phyloP scores from a whole-genome alignment of 768 basidiomycete species.

The Kwoniella mangroviensis region DNA sequence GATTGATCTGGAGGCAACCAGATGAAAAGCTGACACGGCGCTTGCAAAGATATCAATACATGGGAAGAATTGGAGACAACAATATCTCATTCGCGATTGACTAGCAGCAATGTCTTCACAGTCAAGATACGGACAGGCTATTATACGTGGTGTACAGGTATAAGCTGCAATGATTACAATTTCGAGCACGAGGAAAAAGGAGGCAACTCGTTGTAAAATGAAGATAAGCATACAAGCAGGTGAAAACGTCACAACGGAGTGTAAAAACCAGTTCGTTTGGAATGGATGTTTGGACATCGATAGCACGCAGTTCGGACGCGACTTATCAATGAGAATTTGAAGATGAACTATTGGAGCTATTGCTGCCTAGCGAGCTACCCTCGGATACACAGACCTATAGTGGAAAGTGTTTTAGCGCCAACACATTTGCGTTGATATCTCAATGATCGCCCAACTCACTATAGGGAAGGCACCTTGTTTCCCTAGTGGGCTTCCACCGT shows the following conservation, averaged over 20 bases:
- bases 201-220: no score
- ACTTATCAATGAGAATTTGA: not conserved
- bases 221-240: no score
- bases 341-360: conserved; percentile 2
- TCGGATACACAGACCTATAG: conserved; percentile 33
- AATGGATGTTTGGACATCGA: not conserved
- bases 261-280: not conserved
- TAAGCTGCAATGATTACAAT: no score
- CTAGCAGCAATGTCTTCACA: no score
- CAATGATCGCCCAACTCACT: conserved; percentile 31
- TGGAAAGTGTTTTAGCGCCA: not conserved
- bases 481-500: conserved; percentile 32
- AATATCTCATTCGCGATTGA: no score
- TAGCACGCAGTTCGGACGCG: not conserved
- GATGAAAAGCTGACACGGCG: no score
- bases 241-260: not conserved
- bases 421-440: not conserved
- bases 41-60: no score
- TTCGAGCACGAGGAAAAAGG: no score
- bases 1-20: no score
- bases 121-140: no score
- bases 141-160: no score
- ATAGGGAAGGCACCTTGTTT: conserved; percentile 54
- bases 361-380: conserved; percentile 22
- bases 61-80: no score